These are phyloP conservation scores for Spergularia azorica DNA, from an alignment of 179 eudicot genomes.

Conservation along the genomic window DNA sequence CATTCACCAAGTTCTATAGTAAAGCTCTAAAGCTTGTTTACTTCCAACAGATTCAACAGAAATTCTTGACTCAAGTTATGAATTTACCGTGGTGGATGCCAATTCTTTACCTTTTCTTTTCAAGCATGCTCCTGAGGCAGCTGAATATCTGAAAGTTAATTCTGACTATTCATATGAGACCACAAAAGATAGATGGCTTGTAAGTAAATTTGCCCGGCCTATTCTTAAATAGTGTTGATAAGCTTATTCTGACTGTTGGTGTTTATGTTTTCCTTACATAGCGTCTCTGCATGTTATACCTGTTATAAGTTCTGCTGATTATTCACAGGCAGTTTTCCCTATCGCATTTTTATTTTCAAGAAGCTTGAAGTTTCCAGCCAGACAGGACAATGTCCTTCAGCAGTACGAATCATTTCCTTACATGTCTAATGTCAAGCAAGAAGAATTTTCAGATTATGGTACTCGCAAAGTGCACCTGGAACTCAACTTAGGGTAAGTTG, in stretches of 20 bases:
- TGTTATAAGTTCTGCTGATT: conserved; percentile 9
- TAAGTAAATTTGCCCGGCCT: conserved; percentile 29
- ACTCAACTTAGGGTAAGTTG: conserved; percentile 74
- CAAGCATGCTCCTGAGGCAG: conserved; percentile 81
- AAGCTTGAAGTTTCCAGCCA: conserved; percentile 68
- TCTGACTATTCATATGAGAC: conserved; percentile 48
- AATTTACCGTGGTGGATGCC: conserved; percentile 81
- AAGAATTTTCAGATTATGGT: conserved; percentile 45
- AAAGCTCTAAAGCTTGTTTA: conserved; percentile 24
- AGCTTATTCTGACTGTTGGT: neutral
- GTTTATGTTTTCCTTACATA: neutral
- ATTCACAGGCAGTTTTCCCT: conserved; percentile 80
- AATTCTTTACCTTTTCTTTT: conserved; percentile 79
- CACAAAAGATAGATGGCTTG: conserved; percentile 75
- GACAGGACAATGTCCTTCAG: conserved; percentile 50
- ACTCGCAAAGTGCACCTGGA: conserved; percentile 71
- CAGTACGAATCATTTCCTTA: conserved; percentile 64
- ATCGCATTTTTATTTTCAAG: conserved; percentile 65
- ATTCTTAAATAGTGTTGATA: too few relatives aligned
- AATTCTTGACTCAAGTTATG: conserved; percentile 66
- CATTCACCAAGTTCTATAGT: conserved; percentile 2
- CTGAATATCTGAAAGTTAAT: conserved; percentile 52
- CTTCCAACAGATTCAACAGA: conserved; percentile 55
- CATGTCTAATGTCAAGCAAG: conserved; percentile 52
- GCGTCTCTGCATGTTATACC: neutral